Percentiles rank a stretch among this genome's conserved stretches.
Conservation (phyloP, 2,329 filamentous ascomycete species). For the Aureobasidium leucospermi region DNA sequence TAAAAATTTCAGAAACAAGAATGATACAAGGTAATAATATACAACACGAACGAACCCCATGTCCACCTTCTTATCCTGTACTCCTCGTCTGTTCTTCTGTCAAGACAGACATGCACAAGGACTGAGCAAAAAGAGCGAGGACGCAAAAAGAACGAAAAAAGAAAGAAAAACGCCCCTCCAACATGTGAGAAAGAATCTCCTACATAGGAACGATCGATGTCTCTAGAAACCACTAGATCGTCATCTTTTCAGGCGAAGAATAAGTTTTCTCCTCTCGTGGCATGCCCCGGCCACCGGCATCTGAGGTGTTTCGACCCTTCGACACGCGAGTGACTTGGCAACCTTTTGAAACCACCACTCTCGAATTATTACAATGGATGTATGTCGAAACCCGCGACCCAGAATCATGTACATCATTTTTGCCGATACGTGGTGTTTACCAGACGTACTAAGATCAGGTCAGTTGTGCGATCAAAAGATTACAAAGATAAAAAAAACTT, state of each 20-base stretch:
- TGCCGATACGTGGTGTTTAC: background rate
- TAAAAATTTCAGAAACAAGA: too few relatives aligned
- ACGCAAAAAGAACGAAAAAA: background rate
- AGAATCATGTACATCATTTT: slow-evolving; percentile 8
- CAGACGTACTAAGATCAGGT: background rate
- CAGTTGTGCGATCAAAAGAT: background rate
- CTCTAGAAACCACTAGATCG: background rate
- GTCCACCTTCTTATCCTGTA: too few relatives aligned
- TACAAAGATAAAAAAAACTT: slow-evolving; percentile 15
- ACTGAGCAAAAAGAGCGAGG: background rate
- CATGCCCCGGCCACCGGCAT: background rate
- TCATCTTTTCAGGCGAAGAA: background rate
- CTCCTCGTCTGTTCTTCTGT: too few relatives aligned
- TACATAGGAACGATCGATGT: background rate
- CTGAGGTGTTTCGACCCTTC: background rate
- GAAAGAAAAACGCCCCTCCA: too few relatives aligned
- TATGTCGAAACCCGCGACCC: background rate
- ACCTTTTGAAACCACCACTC: background rate
- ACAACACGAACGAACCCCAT: too few relatives aligned
- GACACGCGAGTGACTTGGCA: background rate
- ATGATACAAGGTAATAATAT: too few relatives aligned
- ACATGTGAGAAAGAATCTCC: too few relatives aligned
- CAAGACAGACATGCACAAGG: too few relatives aligned
- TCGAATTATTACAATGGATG: slow-evolving; percentile 2
- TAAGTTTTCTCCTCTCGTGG: background rate